Conservation (phyloP, 306 rosid species). For the Quercus gilva region DNA sequence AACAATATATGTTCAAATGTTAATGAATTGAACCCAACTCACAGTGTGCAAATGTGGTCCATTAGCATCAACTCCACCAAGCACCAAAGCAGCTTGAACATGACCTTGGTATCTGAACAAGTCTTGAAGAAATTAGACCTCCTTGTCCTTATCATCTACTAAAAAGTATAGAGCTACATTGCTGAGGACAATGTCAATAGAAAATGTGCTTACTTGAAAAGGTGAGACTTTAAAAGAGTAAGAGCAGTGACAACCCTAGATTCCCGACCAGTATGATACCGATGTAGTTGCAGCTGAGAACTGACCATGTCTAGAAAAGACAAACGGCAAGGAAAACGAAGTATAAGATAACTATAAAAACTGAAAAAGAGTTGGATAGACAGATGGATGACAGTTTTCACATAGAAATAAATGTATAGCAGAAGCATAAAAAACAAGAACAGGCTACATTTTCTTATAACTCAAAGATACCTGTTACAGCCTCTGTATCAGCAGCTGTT, state of each 20-base stretch:
- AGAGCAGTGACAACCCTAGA: constrained; percentile 55
- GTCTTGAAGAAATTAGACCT: constrained; percentile 5
- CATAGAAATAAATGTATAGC: not conserved
- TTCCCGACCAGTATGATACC: constrained; percentile 57
- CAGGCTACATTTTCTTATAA: not conserved
- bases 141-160: not conserved
- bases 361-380: not conserved
- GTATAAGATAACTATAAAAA: not conserved
- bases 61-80: constrained; percentile 93
- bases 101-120: constrained; percentile 78
- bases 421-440: not conserved
- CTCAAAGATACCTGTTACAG: constrained; percentile 48
- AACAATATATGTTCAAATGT: not conserved
- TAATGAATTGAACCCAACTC: constrained; percentile 18
- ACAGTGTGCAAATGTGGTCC: constrained; percentile 83
- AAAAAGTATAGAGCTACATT: not conserved
- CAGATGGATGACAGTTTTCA: too few species aligned
- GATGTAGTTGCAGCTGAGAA: constrained; percentile 59
- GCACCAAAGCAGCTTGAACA: constrained; percentile 88
- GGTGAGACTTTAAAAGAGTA: constrained; percentile 52
- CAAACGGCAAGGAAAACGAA: not conserved
- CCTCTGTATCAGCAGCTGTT: constrained; percentile 74
- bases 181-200: not conserved
- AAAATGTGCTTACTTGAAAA: constrained; percentile 34
- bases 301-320: constrained; percentile 45